Percentiles rank a stretch among this genome's conserved stretches.
phyloP scores from a whole-genome alignment of 2,329 filamentous ascomycete species.

The Sclerotinia sclerotiorum region DNA sequence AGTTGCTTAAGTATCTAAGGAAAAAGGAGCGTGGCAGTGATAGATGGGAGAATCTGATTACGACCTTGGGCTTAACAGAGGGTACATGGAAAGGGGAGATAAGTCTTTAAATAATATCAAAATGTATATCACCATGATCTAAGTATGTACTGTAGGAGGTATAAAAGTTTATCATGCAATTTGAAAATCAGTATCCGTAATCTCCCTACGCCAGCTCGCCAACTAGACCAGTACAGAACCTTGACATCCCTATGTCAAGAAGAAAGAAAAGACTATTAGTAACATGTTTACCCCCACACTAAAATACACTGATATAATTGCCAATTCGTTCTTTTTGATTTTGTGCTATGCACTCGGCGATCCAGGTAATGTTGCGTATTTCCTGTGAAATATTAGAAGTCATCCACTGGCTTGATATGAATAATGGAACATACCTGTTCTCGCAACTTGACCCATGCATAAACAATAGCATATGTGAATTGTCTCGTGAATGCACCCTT shows the following conservation, averaged over 20 bases:
- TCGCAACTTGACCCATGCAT: constrained; percentile 95
- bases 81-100: constrained; percentile 93
- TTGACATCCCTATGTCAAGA: constrained; percentile 23
- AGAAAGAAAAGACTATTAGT: constrained; percentile 27
- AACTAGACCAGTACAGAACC: constrained; percentile 35
- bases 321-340: constrained; percentile 99
- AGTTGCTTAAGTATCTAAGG: constrained; percentile 81
- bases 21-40: constrained; percentile 87
- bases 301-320: constrained; percentile 99
- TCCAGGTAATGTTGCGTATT: constrained; percentile 99
- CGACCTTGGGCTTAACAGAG: constrained; percentile 80
- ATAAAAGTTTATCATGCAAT: constrained; percentile 36
- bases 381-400: constrained; percentile 60
- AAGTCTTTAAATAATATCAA: constrained; percentile 53
- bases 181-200: constrained; percentile 29
- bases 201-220: constrained; percentile 37
- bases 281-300: constrained; percentile 31
- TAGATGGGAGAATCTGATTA: constrained; percentile 82
- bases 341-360: constrained; percentile 98
- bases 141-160: constrained; percentile 22
- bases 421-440: constrained; percentile 72
- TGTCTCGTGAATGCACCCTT: constrained; percentile 94
- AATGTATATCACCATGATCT: constrained; percentile 30
- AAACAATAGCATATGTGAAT: constrained; percentile 92
- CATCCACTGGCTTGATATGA: neutral